Evolutionary conservation across 2,329 filamentous ascomycete species (phyloP).

Genomic region (Dothistroma pini): DNA sequence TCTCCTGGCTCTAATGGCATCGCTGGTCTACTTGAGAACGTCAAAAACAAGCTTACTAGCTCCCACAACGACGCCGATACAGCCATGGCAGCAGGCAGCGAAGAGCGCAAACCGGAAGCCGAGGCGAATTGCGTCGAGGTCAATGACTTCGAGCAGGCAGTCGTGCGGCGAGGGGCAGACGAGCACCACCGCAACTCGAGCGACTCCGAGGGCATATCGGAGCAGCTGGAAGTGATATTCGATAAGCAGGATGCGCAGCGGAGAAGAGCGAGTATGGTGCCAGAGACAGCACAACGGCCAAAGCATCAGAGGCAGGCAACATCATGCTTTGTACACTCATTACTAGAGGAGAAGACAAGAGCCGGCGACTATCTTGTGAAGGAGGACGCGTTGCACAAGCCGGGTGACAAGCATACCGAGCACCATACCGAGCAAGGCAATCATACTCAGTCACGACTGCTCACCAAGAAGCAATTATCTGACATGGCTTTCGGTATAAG

Average conservation of each 20-base stretch:
- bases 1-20: conserved; percentile 4
- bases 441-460: conserved; percentile 62
- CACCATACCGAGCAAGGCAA: conserved; percentile 33
- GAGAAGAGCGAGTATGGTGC: conserved; percentile 56
- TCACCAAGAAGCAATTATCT: conserved; percentile 90
- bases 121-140: not conserved
- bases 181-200: conserved; percentile 14
- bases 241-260: conserved; percentile 51
- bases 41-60: conserved; percentile 9
- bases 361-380: conserved; percentile 19
- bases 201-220: conserved; percentile 30
- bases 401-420: conserved; percentile 43
- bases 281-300: conserved; percentile 36
- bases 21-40: conserved; percentile 8
- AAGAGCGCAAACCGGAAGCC: not conserved
- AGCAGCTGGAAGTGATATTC: conserved; percentile 53
- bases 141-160: not conserved
- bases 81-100: not conserved
- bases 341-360: conserved; percentile 50
- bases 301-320: conserved; percentile 43
- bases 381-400: conserved; percentile 32
- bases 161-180: conserved; percentile 6
- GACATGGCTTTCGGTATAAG: conserved; percentile 97
- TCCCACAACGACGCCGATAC: conserved; percentile 1
- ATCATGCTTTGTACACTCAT: conserved; percentile 59